Conservation (phyloP, 768 basidiomycete species). For the Leucocoprinus sp. region DNA sequence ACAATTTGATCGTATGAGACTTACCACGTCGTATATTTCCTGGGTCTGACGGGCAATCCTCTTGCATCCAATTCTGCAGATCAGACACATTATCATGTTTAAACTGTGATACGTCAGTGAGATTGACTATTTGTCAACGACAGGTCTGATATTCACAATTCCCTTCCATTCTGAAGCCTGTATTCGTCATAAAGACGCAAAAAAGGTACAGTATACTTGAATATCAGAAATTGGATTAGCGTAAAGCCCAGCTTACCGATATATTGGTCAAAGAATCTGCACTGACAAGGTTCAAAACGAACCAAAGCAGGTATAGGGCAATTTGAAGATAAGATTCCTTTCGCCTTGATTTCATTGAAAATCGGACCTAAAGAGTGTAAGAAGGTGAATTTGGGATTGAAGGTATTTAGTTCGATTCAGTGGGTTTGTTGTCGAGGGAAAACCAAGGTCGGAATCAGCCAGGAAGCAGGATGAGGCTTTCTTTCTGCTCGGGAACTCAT, state of each 20-base stretch:
- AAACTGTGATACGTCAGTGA: background rate
- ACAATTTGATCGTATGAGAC: background rate
- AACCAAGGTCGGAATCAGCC: background rate
- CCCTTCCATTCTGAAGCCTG: background rate
- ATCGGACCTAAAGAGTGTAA: background rate
- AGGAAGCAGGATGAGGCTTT: background rate
- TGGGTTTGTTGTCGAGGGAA: background rate
- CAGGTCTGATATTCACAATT: background rate
- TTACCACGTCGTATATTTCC: background rate
- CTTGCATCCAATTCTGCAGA: background rate
- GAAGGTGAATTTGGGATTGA: background rate
- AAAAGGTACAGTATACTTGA: background rate
- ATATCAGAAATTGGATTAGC: background rate
- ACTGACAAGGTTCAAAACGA: background rate
- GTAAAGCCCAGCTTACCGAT: background rate
- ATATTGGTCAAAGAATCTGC: background rate
- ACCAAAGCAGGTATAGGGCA: slow-evolving; percentile 2
- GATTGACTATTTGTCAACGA: background rate
- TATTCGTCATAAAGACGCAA: background rate
- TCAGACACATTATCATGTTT: background rate
- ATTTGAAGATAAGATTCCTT: background rate
- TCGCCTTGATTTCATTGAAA: slow-evolving; percentile 1
- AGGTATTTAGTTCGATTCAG: background rate
- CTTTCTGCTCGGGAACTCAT: slow-evolving; percentile 2
- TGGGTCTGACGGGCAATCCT: background rate